Base-by-base conservation (phyloP, 352 stramenopile species). In the Phytophthora agathidicida region DNA sequence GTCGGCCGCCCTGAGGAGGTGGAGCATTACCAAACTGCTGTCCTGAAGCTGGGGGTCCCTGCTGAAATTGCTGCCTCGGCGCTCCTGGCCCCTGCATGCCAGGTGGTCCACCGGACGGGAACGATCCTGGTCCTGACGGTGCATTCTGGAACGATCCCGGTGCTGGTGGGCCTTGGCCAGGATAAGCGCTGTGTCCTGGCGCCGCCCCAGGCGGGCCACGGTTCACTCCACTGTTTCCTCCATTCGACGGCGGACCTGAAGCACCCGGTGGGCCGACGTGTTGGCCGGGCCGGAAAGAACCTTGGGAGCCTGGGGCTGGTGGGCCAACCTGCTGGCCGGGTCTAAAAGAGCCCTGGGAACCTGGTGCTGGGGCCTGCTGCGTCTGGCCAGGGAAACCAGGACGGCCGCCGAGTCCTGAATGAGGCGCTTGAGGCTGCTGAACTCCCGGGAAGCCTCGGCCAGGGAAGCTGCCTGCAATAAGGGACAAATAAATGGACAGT, bases 171-270 rank as follows among this genome's bases (percentile, higher is more conserved):
- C 53, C 38, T 55, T 72, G 67, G 13, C 55, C 35, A 20, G 52
- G 53, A 27, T 60, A 70, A 8, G 42, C 49, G 35, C 28, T 58
- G 39, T 24, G 56, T 58, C 63, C 62, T 27, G 37, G 2, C 9
- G 45, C 26, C 14, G 31, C 7, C 3, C 51, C 49, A 24, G 57
- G 43, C n/a, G 42, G 57, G 23, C 83, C 56, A 23, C 36, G 65
- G 53, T 75, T 85, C 51, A 50, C 36, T 8, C 24, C 65, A 43
- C 47, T 66, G 17, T 47, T 70, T 27, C 66, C 68, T n/a, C 71
- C 68, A 7, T 74, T 74, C 6, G 70, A 81, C n/a, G 57, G 68
- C 8, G 73, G 65, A 16, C 60, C 65, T 41, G 53, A 55, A 47
- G 49, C 9, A 30, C 44, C 38, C 31, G 48, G 28, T 7, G 19